phyloP scores from a whole-genome alignment of 2,329 filamentous ascomycete species.

The Orbilia quercus region DNA sequence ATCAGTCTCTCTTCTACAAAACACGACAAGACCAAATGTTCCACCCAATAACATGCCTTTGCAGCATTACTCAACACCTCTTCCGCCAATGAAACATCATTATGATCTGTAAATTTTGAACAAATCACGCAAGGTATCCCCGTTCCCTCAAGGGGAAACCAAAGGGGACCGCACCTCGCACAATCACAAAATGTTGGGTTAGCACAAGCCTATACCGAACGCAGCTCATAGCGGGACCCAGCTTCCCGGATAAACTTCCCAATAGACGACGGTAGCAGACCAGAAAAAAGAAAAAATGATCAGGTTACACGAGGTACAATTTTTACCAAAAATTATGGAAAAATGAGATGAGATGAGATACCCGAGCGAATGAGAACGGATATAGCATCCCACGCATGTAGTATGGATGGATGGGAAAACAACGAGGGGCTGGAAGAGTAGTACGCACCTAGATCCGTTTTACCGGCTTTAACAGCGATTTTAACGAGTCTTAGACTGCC shows the following conservation, averaged over 20 bases:
- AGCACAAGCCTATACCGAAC: slow-evolving; percentile 55
- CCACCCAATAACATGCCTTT: slow-evolving; percentile 24
- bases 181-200: slow-evolving; percentile 52
- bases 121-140: neutral
- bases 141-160: slow-evolving; percentile 10
- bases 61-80: slow-evolving; percentile 53
- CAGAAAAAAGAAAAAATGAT: slow-evolving; percentile 2
- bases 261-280: slow-evolving; percentile 15
- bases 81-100: slow-evolving; percentile 43
- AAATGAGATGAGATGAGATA: slow-evolving; percentile 12
- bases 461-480: slow-evolving; percentile 74
- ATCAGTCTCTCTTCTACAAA: neutral
- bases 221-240: slow-evolving; percentile 46
- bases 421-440: slow-evolving; percentile 46
- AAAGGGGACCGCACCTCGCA: slow-evolving; percentile 34
- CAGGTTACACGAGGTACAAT: slow-evolving; percentile 1
- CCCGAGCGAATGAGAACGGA: slow-evolving; percentile 62
- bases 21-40: neutral
- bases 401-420: slow-evolving; percentile 12
- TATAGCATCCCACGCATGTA: slow-evolving; percentile 15
- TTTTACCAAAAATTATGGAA: slow-evolving; percentile 27
- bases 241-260: slow-evolving; percentile 38
- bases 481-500: slow-evolving; percentile 71
- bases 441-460: slow-evolving; percentile 71
- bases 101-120: slow-evolving; percentile 31